Evolutionary conservation across 2,329 filamentous ascomycete species (phyloP), one percentile per base, ranked within the genome.

Genomic region (Boeremia lycopersici): DNA sequence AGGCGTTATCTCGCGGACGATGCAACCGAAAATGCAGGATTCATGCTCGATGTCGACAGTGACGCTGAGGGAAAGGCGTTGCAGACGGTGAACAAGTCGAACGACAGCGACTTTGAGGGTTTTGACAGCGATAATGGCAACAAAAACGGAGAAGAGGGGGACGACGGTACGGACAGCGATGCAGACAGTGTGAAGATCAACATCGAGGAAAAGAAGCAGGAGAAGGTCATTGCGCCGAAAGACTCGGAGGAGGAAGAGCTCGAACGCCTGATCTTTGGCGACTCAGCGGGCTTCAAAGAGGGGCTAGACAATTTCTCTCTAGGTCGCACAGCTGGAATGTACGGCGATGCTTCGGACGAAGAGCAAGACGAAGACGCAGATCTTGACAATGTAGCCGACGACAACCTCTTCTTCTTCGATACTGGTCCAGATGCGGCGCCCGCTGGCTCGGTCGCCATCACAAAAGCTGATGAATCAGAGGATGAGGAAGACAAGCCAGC

Each of bases 261-360:
- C 28, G 93, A 97, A 78, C 86, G 87, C 61, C 79, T 97, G 59
- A 89, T 99, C 3, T 90, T 99, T 59, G 95, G 95, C 50, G 90
- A 96, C 76, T 86, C 88, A 41, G 84, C 85, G n/a, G 90, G 88
- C 30, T 98, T 98, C 74, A 84, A 87, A 54, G 82, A 88, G 53
- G 88, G 88, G 36, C 78, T 98, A 46, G 89, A 89, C 78, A 68
- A 78, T 75, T 75, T 86, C 79, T 68, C 79, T 61, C 73, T 79
- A 51, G 75, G 73, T 11, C 68, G 73, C 49, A 75, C 75, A 63
- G 67, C 45, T 48, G 73, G 60, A 54, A 74, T 45, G 56, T 59
- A 61, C 45, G 62, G 50, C 35, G 62, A 63, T 3, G 31, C 60
- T 4, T 77, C 73, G 2, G 76, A 77, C 13, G 78, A 77, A 2